Evolutionary conservation across 1,284 basidiomycete species (phyloP), one percentile per base, ranked within the genome.

Genomic region (Amylostereum areolatum): DNA sequence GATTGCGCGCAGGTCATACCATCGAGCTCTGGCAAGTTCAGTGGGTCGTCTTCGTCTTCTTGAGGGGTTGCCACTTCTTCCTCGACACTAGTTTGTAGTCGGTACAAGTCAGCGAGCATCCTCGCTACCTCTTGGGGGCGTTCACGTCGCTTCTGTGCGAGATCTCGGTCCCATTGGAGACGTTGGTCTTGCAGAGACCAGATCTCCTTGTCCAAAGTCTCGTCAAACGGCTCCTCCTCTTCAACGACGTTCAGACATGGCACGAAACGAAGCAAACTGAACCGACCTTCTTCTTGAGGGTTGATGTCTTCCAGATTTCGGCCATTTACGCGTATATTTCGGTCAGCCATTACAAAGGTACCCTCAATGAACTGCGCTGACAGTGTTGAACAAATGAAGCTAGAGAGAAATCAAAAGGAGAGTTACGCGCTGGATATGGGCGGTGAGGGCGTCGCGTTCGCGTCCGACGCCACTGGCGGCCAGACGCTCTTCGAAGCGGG

Each of bases 201-300:
- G 42, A 89, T 81, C 33, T 77, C 75, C 48, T 85, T 70, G 60
- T 90, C 88, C 35, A 91, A 73, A 1, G 77, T 79, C 63, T 92
- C 89, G 60, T 92, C 89, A 60, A 91, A 92, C 4, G 80, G 75
- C 59, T 91, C 87, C 52, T 79, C 78, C 27, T 85, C 86, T 88
- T 56, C 33, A 43, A 42, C n/a, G 12, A 31, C 27, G 12, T 10
- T n/a, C 43, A 35, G 24, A 36, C 10, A 33, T 4, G 9, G 33
- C 40, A 3, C 32, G 45, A 35, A 27, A 24, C 7, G 31, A 40
- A 31, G 27, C 33, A 25, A 28, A 31, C n/a, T 27, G 24, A 18
- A 55, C 68, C 47, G 45, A 80, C 84, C 79, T 52, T 77, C 71
- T 53, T 78, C 77, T 36, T 72, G 69, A 44, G 79, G 72, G 47